Evolutionary conservation across 2,329 filamentous ascomycete genomes (phyloP), one percentile per base, ranked within the genome.

Genomic region (Ophiognomonia clavigignenti-juglandacearum): DNA sequence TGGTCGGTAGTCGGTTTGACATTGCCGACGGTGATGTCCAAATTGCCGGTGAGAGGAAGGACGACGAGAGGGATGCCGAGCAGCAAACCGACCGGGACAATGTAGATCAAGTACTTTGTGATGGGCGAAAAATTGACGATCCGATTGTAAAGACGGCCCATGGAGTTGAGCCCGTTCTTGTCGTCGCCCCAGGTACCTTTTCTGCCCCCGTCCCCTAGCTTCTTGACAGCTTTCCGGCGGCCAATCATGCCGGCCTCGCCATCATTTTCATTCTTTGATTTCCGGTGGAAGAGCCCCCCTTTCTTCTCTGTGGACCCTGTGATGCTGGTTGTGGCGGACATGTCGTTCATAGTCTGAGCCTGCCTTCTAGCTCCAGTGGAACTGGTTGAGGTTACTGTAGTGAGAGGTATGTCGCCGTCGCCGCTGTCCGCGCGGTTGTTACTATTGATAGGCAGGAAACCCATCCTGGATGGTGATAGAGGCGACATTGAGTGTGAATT

Each of bases 71-170:
- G 83, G 6, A 82, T 61, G 7, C 80, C 80, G 43, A 88, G 71
- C 22, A 84, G 58, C 14, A 83, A 50, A 38, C 74, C 80, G 24
- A 87, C 67, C 5, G 84, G 84, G 20, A 83, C 65, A 53, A 87
- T 75, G 59, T 86, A 87, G 53, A 87, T 72, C 39, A 85, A 67
- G 59, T 87, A 87, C 39, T 83, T 73, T 4, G 80, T 83, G 51
- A 85, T 58, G 53, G 82, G 71, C 7, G 80, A 83, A 58, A 82
- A 82, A 56, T 72, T 70, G 50, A 86, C 67, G 52, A 88, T 73
- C 61, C 77, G 83, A 57, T 74, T 72, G 65, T 87, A 85, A 29
- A 87, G 59, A 50, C 73, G 73, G 37, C 84, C 84, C 71, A 88
- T 78, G 51, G 76, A 76, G 56, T 82, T 87, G 53, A 87, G 65